Evolutionary conservation across 164 flowering plant species (phyloP), one percentile per base, ranked within the genome.

Genomic region (Platanus orientalis): DNA sequence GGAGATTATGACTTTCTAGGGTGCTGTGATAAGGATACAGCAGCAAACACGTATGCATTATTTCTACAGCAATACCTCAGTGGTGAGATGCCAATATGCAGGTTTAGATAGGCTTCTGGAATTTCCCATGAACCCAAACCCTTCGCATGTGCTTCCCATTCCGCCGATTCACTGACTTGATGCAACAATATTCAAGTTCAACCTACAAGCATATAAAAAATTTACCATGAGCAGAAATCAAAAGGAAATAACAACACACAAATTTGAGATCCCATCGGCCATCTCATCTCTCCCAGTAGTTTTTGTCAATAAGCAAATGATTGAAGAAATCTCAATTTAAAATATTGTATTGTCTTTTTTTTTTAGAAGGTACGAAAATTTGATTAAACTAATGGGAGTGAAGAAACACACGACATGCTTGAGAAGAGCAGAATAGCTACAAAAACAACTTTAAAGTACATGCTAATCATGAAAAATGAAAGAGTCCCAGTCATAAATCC

Each of bases 101-200:
- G 53, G 61, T 64, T 73, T 69, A 78, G 20, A 61, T 23, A 20
- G 87, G 84, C 71, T 83, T 93, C 65, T 80, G 92, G 71, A 93
- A 93, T 79, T 93, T 93, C 63, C 94, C 98, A 70, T 90, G 97
- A 73, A 90, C 88, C 94, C 96, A 93, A 30, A 93, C 97, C 61
- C 97, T 80, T 47, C 62, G 73, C 98, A 93, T 85, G 69, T 60
- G 75, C 82, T 87, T 93, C 59, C 84, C 89, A n/a, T 79, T 85
- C 48, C 78, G 78, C 1, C 92, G 92, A 70, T 90, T 90, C 47
- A 79, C 75, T 0, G 93, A 84, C 63, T 83, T 90, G 27, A 93
- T 73, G 68, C 97, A 90, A 62, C 98, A 93, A 57, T 84, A 90
- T 25, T 90, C 97, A 40, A 93, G 88, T 79, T 90, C 98, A 68